Base-by-base conservation (phyloP, 805 yeast genomes). In the Candida ortonii region DNA sequence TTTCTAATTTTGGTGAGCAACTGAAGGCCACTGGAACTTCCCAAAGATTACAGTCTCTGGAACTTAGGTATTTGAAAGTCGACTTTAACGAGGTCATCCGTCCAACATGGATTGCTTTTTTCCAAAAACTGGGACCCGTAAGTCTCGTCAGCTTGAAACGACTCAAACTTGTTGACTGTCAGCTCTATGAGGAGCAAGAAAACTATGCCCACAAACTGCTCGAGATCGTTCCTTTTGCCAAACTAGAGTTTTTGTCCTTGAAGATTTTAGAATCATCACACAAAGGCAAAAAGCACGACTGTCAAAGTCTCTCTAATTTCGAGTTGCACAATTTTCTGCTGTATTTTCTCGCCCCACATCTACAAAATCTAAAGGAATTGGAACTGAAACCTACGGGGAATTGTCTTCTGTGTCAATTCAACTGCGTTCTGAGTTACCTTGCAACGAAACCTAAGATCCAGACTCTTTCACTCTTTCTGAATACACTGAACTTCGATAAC, bases 51-150 rank as follows among this genome's bases (percentile, higher is more conserved):
- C 20, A 38, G 18, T 28, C 36, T 7, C 34, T 55, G 11, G 44
- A 42, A 23, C 16, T 55, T 16, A 43, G 42, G 6, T 48, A 43
- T 25, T 35, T 45, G 9, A 46, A 38, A 29, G 35, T 37, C 4
- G 59, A 49, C 17, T 54, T 53, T 24, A 55, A 55, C 28, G 53
- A 53, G 30, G 7, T 33, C 2, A 30, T 47, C 6, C 36, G 39
- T 2, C 48, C 51, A 8, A 43, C 57, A 10, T 57, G 62, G 62
- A 41, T 41, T 22, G 34, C 57, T n/a, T 52, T 57, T 20, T 57
- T 57, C 33, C 32, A 37, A 6, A 27, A 25, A 3, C 30, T 44
- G n/a, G 11, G n/a, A 10, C 17, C 11, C n/a, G 15, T 21, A 16
- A 22, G 37, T 4, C 45, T 47, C 13, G 30, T 35, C 5, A 41